Base-by-base conservation (phyloP, 345 rosid genomes). In the Pseudoturritis turrita region DNA sequence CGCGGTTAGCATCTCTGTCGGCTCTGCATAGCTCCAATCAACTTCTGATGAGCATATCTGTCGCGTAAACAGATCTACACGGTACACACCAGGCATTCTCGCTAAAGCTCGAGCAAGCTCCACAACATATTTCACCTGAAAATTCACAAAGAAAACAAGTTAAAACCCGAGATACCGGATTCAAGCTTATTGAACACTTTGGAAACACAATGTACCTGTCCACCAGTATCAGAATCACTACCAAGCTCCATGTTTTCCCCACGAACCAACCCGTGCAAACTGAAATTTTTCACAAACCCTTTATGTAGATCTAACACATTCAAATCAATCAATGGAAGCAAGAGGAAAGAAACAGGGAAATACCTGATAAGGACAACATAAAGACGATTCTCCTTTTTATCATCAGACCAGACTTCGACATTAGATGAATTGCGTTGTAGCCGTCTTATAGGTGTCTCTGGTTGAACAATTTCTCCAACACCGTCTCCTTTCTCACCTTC, bases 211-310 rank as follows among this genome's bases (percentile, higher is more conserved):
- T 37, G 60, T 83, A 94, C 97, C 90, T 95, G 99, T 72, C 97
- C 97, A 41, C 99, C 99, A 1, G 99, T 95, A 78, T 91, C 99
- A 6, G 97, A 95, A 81, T 94, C 98, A 29, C 98, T 81, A 59
- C 98, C 98, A 62, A 94, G 98, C 84, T 94, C 98, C 98, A 94
- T 94, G 57, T 91, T 86, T 28, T 94, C 98, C 53, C 96, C 97
- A 46, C 97, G 97, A 56, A 94, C 93, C 81, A 94, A 71, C 15
- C 98, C 98, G 64, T 94, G 98, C 79, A 94, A 83, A 71, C 98
- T 94, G 81, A 62, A 29, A 62, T 10, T 41, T 52, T 46, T 0
- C 43, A 60, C 18, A 39, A 26, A 57, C 57, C 45, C 11, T 59
- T 70, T 6, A 50, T 10, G 55, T 21, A 10, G 0, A 50, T 7